These are phyloP conservation scores for Entomortierella chlamydospora DNA, from an alignment of 192 early-diverging fungal genomes.

Conservation along the genomic window DNA sequence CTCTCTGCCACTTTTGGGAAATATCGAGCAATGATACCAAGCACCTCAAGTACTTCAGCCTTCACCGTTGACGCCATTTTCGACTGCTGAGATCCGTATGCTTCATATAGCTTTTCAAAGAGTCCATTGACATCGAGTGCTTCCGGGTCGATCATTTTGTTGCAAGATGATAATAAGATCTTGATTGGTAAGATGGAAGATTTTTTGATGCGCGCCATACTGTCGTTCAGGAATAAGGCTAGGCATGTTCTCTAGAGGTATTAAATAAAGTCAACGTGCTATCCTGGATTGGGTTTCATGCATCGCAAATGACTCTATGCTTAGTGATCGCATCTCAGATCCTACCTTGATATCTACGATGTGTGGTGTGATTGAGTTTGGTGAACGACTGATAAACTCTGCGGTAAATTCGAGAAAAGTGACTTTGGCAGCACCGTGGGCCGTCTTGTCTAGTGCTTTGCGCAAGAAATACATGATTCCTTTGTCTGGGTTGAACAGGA, in stretches of 20 bases:
- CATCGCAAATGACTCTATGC: no score
- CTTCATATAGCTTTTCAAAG: slow-evolving; percentile 26
- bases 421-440: slow-evolving; percentile 39
- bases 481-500: slow-evolving; percentile 55
- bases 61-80: slow-evolving; percentile 54
- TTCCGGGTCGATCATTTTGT: slow-evolving; percentile 40
- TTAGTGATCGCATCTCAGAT: not conserved
- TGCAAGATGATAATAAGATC: slow-evolving; percentile 42
- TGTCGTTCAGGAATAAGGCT: slow-evolving; percentile 44
- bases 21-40: slow-evolving; percentile 56
- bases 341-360: slow-evolving; percentile 55
- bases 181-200: slow-evolving; percentile 55
- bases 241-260: slow-evolving; percentile 33
- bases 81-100: slow-evolving; percentile 29
- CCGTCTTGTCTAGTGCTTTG: slow-evolving; percentile 36
- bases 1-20: slow-evolving; percentile 37
- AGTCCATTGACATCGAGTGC: slow-evolving; percentile 40
- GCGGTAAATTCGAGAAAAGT: slow-evolving; percentile 60
- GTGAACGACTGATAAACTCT: slow-evolving; percentile 52
- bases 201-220: slow-evolving; percentile 35
- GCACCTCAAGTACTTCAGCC: slow-evolving; percentile 54
- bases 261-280: no score
- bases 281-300: no score
- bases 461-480: slow-evolving; percentile 60
- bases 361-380: slow-evolving; percentile 42